phyloP scores from a whole-genome alignment of 306 rosid species.

The Corylus heterophylla region DNA sequence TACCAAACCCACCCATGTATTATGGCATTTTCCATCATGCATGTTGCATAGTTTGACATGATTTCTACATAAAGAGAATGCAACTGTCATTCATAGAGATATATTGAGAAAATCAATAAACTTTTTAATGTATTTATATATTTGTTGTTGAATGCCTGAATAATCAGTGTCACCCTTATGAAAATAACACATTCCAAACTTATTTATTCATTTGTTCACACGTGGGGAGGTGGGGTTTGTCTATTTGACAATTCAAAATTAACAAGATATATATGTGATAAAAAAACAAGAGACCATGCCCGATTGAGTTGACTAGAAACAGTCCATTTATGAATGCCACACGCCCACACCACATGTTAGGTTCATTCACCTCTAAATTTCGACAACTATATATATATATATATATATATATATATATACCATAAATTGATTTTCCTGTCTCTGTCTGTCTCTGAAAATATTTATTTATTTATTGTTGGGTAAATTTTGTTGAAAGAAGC shows the following conservation, averaged over 20 bases:
- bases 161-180: background rate
- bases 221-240: background rate
- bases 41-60: background rate
- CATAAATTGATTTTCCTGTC: too few relatives aligned
- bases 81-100: background rate
- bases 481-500: background rate
- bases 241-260: background rate
- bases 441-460: too few relatives aligned
- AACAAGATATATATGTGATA: background rate
- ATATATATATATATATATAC: too few relatives aligned
- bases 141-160: constrained; percentile 26
- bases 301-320: constrained; percentile 10
- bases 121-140: background rate
- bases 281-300: background rate
- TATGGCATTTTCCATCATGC: background rate
- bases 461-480: too few relatives aligned
- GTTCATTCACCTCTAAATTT: background rate
- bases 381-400: background rate
- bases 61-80: constrained; percentile 19
- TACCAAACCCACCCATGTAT: background rate
- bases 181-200: constrained; percentile 10
- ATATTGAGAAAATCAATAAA: background rate
- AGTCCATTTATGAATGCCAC: background rate
- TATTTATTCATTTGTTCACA: background rate
- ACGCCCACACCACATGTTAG: background rate